Conservation (phyloP, 164 flowering plant species). For the Kalanchoe fedtschenkoi region DNA sequence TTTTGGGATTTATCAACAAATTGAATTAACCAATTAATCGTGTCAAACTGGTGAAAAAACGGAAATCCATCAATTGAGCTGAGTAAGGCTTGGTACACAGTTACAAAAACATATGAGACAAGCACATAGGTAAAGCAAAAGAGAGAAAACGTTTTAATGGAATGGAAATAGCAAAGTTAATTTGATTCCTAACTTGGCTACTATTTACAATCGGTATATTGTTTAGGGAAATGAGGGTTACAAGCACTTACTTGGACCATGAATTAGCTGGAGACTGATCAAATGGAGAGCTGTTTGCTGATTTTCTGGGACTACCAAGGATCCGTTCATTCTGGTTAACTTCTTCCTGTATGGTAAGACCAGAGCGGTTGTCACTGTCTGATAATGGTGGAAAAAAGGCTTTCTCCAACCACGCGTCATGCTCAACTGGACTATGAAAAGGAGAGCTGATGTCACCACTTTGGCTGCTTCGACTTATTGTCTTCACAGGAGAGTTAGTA, state of each 20-base stretch:
- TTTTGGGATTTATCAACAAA: too few relatives aligned
- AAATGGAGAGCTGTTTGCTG: constrained; percentile 29
- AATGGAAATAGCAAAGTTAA: too few relatives aligned
- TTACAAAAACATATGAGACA: too few relatives aligned
- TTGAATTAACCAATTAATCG: too few relatives aligned
- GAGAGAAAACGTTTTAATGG: too few relatives aligned
- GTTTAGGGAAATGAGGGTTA: too few relatives aligned
- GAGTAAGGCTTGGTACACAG: too few relatives aligned
- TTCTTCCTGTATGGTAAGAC: constrained; percentile 29
- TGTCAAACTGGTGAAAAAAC: too few relatives aligned
- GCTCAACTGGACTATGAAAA: constrained; percentile 26
- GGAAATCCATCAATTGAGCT: too few relatives aligned
- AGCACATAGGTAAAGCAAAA: too few relatives aligned
- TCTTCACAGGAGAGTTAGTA: constrained; percentile 31
- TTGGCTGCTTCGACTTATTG: constrained; percentile 31
- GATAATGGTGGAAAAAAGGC: constrained; percentile 35
- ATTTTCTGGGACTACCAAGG: constrained; percentile 37
- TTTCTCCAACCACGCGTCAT: constrained; percentile 52
- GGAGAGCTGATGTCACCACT: constrained; percentile 29
- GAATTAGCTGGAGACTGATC: constrained; percentile 37
- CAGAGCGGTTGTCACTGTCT: constrained; percentile 28
- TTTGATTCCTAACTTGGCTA: too few relatives aligned
- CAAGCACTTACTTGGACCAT: constrained; percentile 67
- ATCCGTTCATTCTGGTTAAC: constrained; percentile 28
- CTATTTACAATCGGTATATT: too few relatives aligned